A percentile compares a stretch with the other conserved stretches of the same genome.
phyloP scores from a whole-genome alignment of 805 yeast species.

The Maudiozyma pseudohumilis region DNA sequence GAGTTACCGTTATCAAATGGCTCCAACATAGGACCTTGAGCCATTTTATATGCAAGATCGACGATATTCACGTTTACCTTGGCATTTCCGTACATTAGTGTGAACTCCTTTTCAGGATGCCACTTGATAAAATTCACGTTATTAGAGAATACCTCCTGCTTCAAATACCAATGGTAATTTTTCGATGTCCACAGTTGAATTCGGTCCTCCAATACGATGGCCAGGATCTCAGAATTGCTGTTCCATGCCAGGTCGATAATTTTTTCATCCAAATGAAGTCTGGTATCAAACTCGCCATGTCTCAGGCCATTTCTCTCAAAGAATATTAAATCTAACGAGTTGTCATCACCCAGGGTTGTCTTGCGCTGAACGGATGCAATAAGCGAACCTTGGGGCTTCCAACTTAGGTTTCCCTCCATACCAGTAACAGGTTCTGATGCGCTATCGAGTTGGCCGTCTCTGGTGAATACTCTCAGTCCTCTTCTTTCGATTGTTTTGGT shows the following conservation, averaged over 20 bases:
- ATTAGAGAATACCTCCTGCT: slow-evolving; percentile 51
- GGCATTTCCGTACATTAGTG: slow-evolving; percentile 55
- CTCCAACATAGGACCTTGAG: slow-evolving; percentile 56
- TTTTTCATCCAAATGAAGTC: slow-evolving; percentile 43
- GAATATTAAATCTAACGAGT: slow-evolving; percentile 47
- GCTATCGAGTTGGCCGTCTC: slow-evolving; percentile 69
- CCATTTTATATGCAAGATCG: slow-evolving; percentile 54
- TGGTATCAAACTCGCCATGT: slow-evolving; percentile 72
- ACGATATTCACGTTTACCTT: slow-evolving; percentile 43
- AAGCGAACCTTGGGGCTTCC: slow-evolving; percentile 87
- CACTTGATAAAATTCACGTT: slow-evolving; percentile 45
- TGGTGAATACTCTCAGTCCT: slow-evolving; percentile 69
- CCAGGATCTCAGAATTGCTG: slow-evolving; percentile 64
- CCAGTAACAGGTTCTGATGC: slow-evolving; percentile 87
- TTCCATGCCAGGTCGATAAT: slow-evolving; percentile 66
- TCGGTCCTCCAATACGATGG: slow-evolving; percentile 49
- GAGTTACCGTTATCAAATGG: slow-evolving; percentile 73
- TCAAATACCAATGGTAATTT: slow-evolving; percentile 93
- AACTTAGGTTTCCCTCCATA: slow-evolving; percentile 59
- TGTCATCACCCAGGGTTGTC: slow-evolving; percentile 33
- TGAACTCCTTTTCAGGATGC: slow-evolving; percentile 84
- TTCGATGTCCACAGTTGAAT: slow-evolving; percentile 87
- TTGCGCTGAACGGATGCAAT: slow-evolving; percentile 75
- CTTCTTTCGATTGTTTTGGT: slow-evolving; percentile 43
- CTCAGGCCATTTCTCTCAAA: slow-evolving; percentile 90